phyloP scores from a whole-genome alignment of 257 asterid genomes.

The Plectranthus barbatus region DNA sequence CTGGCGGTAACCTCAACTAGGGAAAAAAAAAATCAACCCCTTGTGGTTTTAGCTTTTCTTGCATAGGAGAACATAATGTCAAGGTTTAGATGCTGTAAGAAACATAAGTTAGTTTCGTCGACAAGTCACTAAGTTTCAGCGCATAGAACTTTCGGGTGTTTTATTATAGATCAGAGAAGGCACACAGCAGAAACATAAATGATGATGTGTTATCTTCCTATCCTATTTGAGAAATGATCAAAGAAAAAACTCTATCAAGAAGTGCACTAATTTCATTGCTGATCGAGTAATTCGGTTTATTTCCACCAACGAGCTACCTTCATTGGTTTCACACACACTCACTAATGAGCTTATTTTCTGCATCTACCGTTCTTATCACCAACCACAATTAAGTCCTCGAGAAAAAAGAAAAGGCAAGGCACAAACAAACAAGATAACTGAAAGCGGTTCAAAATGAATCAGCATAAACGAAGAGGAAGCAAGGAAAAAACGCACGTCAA shows the following conservation, averaged over 20 bases:
- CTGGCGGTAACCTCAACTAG: too few species aligned
- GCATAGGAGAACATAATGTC: too few species aligned
- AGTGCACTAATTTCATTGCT: background rate
- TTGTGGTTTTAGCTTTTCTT: too few species aligned
- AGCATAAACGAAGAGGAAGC: background rate
- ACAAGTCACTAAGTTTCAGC: background rate
- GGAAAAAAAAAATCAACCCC: too few species aligned
- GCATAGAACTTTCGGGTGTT: background rate
- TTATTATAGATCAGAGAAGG: background rate
- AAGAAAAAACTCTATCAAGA: background rate
- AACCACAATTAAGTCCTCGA: background rate
- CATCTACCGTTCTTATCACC: conserved; percentile 6
- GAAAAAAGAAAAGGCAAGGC: background rate
- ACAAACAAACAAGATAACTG: background rate
- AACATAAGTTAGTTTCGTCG: background rate
- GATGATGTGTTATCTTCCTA: background rate
- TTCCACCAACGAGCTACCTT: background rate
- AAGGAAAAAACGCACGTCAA: conserved; percentile 45
- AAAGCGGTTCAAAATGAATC: background rate
- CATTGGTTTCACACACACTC: background rate
- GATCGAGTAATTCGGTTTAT: background rate
- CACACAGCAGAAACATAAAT: background rate
- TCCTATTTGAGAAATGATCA: conserved; percentile 5
- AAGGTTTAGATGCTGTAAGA: background rate
- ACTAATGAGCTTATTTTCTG: background rate